Evolutionary conservation across 371 early-diverging fungal species (phyloP).

Genomic region (Mycotypha africana): DNA sequence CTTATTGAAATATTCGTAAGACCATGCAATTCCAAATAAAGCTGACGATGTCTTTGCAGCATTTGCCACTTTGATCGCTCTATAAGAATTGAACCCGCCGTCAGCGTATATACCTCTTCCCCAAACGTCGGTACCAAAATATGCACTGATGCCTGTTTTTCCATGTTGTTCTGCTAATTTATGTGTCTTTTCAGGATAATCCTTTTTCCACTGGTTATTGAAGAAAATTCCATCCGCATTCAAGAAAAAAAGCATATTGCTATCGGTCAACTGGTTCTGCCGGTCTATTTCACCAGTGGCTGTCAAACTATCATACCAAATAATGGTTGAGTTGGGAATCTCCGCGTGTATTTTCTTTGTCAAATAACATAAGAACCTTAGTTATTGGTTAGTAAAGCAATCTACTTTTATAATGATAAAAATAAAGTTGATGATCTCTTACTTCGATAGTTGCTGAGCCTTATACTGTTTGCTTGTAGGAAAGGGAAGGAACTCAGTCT

Average conservation of each 20-base stretch:
- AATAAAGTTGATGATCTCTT: not conserved
- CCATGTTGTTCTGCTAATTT: slow-evolving; percentile 24
- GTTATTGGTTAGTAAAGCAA: not conserved
- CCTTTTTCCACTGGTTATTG: slow-evolving; percentile 60
- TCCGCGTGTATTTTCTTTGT: slow-evolving; percentile 37
- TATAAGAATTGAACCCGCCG: slow-evolving; percentile 48
- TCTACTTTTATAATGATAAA: not conserved
- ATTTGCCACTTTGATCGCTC: slow-evolving; percentile 42
- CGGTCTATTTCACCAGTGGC: slow-evolving; percentile 38
- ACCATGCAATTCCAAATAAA: slow-evolving; percentile 61
- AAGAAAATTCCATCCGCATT: slow-evolving; percentile 55
- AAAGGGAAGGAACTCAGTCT: slow-evolving; percentile 36
- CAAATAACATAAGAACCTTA: slow-evolving; percentile 42
- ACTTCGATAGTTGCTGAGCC: slow-evolving; percentile 26
- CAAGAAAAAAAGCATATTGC: slow-evolving; percentile 46
- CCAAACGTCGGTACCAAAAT: slow-evolving; percentile 64
- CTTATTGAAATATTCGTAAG: slow-evolving; percentile 44
- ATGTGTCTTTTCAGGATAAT: slow-evolving; percentile 27
- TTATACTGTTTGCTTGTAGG: slow-evolving; percentile 16
- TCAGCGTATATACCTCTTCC: slow-evolving; percentile 61
- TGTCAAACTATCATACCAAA: slow-evolving; percentile 63
- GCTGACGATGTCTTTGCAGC: slow-evolving; percentile 43
- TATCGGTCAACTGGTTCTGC: slow-evolving; percentile 49
- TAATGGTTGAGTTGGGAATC: slow-evolving; percentile 42
- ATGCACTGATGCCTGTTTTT: slow-evolving; percentile 35